phyloP scores from a whole-genome alignment of 2,329 filamentous ascomycete species.

The Sarocladiaceae sp. region DNA sequence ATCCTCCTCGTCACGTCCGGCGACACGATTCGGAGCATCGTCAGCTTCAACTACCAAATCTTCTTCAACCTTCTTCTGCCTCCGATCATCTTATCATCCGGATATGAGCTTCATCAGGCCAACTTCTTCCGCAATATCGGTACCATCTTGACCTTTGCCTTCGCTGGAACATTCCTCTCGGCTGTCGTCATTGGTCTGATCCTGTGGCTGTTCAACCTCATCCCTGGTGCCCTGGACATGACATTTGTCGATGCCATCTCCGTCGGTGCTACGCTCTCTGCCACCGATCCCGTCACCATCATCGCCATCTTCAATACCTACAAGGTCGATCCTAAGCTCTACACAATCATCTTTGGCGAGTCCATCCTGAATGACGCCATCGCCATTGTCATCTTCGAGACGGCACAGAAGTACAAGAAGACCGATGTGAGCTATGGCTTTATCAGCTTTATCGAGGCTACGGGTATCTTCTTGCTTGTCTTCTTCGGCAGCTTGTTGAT shows the following conservation, averaged over 20 bases:
- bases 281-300: constrained; percentile 95
- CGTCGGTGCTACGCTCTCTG: constrained; percentile 90
- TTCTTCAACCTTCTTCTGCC: constrained; percentile 99
- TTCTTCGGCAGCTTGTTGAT: constrained; percentile 94
- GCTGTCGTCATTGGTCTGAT: constrained; percentile 89
- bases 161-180: constrained; percentile 94
- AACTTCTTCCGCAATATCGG: constrained; percentile 99
- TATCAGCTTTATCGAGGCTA: constrained; percentile 80
- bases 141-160: constrained; percentile 94
- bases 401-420: constrained; percentile 84
- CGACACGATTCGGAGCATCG: constrained; percentile 78
- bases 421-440: constrained; percentile 69
- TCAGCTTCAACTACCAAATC: constrained; percentile 98
- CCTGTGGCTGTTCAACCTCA: constrained; percentile 79
- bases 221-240: constrained; percentile 79
- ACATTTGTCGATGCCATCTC: constrained; percentile 94
- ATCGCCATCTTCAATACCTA: constrained; percentile 98
- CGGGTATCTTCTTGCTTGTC: constrained; percentile 88
- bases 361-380: constrained; percentile 97
- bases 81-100: constrained; percentile 93
- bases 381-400: constrained; percentile 97
- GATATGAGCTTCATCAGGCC: constrained; percentile 94
- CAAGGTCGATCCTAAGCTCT: constrained; percentile 97
- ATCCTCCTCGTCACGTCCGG: constrained; percentile 76
- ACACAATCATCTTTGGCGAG: constrained; percentile 98